Percentiles rank a stretch among this genome's conserved stretches.
Conservation (phyloP, 108 stramenopile species). For the Cyclotella cryptica region DNA sequence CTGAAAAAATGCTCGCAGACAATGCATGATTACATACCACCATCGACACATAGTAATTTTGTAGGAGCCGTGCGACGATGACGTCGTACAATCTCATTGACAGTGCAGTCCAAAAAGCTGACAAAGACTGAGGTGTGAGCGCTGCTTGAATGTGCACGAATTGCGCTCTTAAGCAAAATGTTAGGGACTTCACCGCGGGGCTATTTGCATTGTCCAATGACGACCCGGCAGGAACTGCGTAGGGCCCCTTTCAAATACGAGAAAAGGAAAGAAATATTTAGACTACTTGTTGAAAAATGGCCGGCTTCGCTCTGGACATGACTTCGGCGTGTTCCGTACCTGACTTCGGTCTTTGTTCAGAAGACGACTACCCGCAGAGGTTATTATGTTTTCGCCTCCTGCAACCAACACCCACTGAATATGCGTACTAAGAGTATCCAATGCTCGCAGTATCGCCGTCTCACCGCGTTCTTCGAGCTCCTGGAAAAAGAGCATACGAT, state of each 20-base stretch:
- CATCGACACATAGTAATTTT: slow-evolving; percentile 78
- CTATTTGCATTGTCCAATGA: slow-evolving; percentile 79
- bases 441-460: slow-evolving; percentile 73
- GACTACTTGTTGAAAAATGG: background rate
- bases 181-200: slow-evolving; percentile 85
- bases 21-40: slow-evolving; percentile 39
- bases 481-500: slow-evolving; percentile 72
- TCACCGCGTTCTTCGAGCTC: slow-evolving; percentile 85
- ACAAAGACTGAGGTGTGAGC: slow-evolving; percentile 75
- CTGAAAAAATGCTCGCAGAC: background rate
- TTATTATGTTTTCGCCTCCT: slow-evolving; percentile 73
- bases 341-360: slow-evolving; percentile 65
- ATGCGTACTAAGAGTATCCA: slow-evolving; percentile 83
- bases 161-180: slow-evolving; percentile 81
- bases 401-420: slow-evolving; percentile 87
- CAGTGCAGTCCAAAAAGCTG: slow-evolving; percentile 88
- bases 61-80: slow-evolving; percentile 75
- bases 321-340: too few relatives aligned
- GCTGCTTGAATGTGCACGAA: slow-evolving; percentile 88
- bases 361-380: slow-evolving; percentile 70
- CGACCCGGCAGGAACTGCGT: slow-evolving; percentile 76
- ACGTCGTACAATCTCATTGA: slow-evolving; percentile 88
- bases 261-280: background rate
- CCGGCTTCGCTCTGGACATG: background rate
- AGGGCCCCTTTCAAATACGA: slow-evolving; percentile 70